Conservation (phyloP, 345 rosid genomes). For the Atalantia buxifolia region DNA sequence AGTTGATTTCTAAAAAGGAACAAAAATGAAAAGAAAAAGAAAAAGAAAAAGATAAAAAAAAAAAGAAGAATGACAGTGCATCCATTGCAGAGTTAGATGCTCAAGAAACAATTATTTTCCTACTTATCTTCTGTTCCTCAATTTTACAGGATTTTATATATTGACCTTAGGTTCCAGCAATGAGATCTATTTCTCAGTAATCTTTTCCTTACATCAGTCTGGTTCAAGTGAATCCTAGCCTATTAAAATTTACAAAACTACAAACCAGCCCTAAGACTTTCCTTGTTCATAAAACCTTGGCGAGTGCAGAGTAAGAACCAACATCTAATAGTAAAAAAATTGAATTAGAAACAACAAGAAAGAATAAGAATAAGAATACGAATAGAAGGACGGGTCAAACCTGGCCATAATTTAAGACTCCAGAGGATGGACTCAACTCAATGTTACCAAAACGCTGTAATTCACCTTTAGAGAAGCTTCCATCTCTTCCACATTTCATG, state of each 20-base stretch:
- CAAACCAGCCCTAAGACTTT: background rate
- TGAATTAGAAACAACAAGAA: background rate
- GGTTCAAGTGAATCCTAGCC: background rate
- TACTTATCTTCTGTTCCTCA: background rate
- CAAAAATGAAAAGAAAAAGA: too few relatives aligned
- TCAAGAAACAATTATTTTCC: background rate
- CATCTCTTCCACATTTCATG: constrained; percentile 61
- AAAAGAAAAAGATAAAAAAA: background rate
- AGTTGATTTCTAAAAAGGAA: background rate
- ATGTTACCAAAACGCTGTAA: constrained; percentile 81
- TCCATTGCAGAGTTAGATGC: background rate
- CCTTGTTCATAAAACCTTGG: background rate
- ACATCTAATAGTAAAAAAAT: background rate
- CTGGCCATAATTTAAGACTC: constrained; percentile 94
- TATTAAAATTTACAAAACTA: background rate
- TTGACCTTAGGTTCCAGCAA: background rate
- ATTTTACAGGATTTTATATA: background rate
- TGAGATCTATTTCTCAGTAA: background rate
- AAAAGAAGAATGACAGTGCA: background rate
- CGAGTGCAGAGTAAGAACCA: background rate
- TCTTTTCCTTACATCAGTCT: background rate
- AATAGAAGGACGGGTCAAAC: constrained; percentile 26
- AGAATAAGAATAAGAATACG: background rate
- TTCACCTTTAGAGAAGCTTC: constrained; percentile 62
- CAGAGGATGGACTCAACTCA: constrained; percentile 84